A percentile compares a stretch with the other conserved stretches of the same genome.
phyloP scores from a whole-genome alignment of 2,329 filamentous ascomycete genomes.

The Penicillium sp. region DNA sequence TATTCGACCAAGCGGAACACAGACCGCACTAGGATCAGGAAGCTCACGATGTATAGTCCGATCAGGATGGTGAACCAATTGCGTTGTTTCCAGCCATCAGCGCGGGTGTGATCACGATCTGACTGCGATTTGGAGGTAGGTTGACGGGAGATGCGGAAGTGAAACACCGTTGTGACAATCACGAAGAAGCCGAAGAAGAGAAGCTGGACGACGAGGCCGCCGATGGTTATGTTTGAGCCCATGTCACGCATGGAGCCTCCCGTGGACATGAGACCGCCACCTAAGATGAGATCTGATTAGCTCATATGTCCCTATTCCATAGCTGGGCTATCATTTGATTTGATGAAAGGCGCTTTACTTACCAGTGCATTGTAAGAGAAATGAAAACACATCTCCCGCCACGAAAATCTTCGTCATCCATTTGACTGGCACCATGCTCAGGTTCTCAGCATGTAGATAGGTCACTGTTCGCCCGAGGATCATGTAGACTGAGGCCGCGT shows the following conservation, averaged over 20 bases:
- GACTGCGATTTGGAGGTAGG: constrained; percentile 13
- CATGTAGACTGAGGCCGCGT: constrained; percentile 42
- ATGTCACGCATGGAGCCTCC: constrained; percentile 15
- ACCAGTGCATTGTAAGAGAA: constrained; percentile 32
- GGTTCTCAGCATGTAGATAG: constrained; percentile 31
- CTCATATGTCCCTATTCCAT: neutral
- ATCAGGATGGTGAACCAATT: constrained; percentile 20
- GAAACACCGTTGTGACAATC: constrained; percentile 50
- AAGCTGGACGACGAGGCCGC: constrained; percentile 58
- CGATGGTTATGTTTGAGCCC: constrained; percentile 49
- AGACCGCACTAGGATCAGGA: constrained; percentile 27
- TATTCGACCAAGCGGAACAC: constrained; percentile 33
- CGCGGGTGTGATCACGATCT: constrained; percentile 6
- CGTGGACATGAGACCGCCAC: constrained; percentile 30
- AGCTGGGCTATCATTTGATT: neutral
- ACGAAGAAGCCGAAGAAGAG: constrained; percentile 58
- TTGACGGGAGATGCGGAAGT: constrained; percentile 40
- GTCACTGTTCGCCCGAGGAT: constrained; percentile 38
- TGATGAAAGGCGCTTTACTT: neutral
- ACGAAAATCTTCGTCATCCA: constrained; percentile 43
- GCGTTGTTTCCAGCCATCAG: constrained; percentile 16
- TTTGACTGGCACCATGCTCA: constrained; percentile 30
- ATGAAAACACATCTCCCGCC: constrained; percentile 32
- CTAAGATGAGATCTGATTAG: constrained; percentile 11
- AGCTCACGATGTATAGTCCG: constrained; percentile 18